Evolutionary conservation across 257 asterid genomes (phyloP), one percentile per base, ranked within the genome.

Genomic region (Petunia secreta): DNA sequence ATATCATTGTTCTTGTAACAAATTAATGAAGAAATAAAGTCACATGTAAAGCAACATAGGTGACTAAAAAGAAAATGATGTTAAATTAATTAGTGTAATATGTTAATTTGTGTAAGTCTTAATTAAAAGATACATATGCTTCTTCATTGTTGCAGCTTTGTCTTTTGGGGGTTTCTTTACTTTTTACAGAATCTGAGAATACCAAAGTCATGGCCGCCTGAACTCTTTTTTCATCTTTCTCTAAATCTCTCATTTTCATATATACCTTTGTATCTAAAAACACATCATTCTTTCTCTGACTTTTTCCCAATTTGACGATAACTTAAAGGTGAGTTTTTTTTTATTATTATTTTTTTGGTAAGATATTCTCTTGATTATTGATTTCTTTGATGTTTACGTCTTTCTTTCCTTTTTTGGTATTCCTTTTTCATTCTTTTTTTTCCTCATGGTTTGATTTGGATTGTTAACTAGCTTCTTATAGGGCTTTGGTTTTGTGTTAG

Each of bases 121-220:
- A 75, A 75, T 78, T 48, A 63, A 67, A 60, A 79, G 53, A 43
- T 10, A 62, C 38, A 79, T 54, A 38, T 69, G 50, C 62, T 64
- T 37, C 64, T 41, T 34, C 76, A 5, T 57, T 40, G 14, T 39
- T 59, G 4, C 75, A 46, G 63, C 57, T 54, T 78, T 57, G 38
- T 16, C 54, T 60, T 80, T 63, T 54, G 80, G 80, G 83, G 36
- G 52, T 48, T 80, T 76, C 63, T 63, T 63, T 57, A 25, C 15
- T 46, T 58, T 80, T 43, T 37, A 71, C 65, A 40, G 48, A 73
- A 43, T 64, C 8, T 59, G 50, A 74, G 65, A 57, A 65, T 68
- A 38, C 8, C 55, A 79, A 75, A 80, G 86, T 78, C 60, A 84
- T 89, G 96, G 92, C 91, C 89, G 97, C 91, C 91, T 90, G 88